These are phyloP conservation scores for Penicillium fimorum DNA, from an alignment of 495 filamentous ascomycete genomes.

Conservation along the genomic window DNA sequence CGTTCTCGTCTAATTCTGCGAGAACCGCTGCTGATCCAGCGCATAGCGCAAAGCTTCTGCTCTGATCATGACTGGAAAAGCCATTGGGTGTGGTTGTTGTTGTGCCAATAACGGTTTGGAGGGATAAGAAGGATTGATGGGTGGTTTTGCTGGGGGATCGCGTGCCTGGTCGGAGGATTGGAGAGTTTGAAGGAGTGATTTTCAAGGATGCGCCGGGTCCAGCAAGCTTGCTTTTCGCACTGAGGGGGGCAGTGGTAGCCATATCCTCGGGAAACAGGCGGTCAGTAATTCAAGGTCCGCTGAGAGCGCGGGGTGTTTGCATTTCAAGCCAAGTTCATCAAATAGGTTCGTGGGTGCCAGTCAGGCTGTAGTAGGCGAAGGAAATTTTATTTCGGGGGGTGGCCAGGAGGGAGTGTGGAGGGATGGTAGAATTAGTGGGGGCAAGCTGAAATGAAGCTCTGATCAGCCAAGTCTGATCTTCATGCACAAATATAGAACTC, in stretches of 20 bases:
- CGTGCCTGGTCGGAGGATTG: conserved; percentile 58
- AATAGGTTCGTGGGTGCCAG: not conserved
- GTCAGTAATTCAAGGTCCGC: conserved; percentile 29
- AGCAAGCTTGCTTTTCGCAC: conserved; percentile 38
- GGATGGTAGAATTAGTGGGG: conserved; percentile 11
- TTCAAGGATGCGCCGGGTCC: conserved; percentile 53
- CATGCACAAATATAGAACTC: conserved; percentile 6
- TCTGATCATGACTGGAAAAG: conserved; percentile 75
- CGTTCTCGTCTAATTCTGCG: conserved; percentile 71
- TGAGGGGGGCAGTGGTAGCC: conserved; percentile 37
- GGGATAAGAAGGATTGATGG: conserved; percentile 57
- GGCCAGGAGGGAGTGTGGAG: conserved; percentile 14
- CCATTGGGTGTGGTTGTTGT: conserved; percentile 81
- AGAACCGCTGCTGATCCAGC: conserved; percentile 93
- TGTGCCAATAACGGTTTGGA: conserved; percentile 84
- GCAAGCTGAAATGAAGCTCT: conserved; percentile 13
- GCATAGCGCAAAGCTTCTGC: conserved; percentile 76
- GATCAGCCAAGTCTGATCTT: conserved; percentile 3
- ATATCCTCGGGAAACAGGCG: conserved; percentile 29
- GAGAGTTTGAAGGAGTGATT: conserved; percentile 78
- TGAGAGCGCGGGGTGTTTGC: conserved; percentile 20
- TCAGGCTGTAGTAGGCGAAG: not conserved
- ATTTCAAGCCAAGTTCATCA: conserved; percentile 21
- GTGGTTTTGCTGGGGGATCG: conserved; percentile 61
- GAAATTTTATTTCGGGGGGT: not conserved